Conservation (phyloP, 441 rosid species). For the Flueggea neowawraea region DNA sequence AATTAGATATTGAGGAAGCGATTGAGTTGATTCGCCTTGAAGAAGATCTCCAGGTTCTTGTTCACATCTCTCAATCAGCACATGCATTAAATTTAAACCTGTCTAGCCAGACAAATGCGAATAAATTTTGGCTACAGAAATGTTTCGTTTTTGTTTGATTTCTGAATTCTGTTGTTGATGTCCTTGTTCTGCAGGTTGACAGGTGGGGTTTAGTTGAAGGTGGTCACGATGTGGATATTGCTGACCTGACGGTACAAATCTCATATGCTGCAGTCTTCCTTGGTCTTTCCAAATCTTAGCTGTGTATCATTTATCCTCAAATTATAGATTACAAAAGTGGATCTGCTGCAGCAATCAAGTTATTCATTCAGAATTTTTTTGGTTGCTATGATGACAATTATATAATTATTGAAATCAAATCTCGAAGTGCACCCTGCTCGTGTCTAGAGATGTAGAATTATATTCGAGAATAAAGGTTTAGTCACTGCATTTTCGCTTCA, state of each 20-base stretch:
- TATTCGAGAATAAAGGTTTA: no score
- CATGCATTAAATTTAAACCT: not conserved
- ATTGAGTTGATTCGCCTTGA: slow-evolving; percentile 87
- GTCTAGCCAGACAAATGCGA: not conserved
- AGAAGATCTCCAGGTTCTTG: slow-evolving; percentile 91
- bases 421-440: no score
- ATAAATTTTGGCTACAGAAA: not conserved
- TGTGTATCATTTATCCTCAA: not conserved
- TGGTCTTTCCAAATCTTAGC: slow-evolving; percentile 62
- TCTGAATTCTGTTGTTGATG: slow-evolving; percentile 5
- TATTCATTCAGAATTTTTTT: no score
- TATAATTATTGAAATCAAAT: no score
- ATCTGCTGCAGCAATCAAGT: no score
- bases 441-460: no score
- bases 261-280: slow-evolving; percentile 87
- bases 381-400: no score
- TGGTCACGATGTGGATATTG: slow-evolving; percentile 92
- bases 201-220: slow-evolving; percentile 99
- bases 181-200: slow-evolving; percentile 57
- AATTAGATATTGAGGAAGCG: slow-evolving; percentile 83
- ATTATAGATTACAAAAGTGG: no score
- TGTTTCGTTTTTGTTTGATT: slow-evolving; percentile 2
- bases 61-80: not conserved
- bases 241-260: slow-evolving; percentile 93
- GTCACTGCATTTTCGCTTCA: no score